A percentile compares a stretch with the other conserved stretches of the same genome.
phyloP scores from a whole-genome alignment of 2,329 filamentous ascomycete species.

The Colletotrichum sp. region DNA sequence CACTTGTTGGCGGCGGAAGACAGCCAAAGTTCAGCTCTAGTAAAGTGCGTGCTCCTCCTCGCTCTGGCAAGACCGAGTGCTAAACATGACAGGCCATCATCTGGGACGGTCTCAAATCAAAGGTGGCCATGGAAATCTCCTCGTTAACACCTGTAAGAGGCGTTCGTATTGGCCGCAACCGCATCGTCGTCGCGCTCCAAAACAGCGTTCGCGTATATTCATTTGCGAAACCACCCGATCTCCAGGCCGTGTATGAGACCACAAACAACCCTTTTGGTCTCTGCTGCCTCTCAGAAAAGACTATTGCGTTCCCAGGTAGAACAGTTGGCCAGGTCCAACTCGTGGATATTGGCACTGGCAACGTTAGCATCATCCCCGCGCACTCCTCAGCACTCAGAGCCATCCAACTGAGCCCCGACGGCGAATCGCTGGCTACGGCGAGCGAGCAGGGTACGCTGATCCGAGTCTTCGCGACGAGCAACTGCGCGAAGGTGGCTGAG shows the following conservation, averaged over 20 bases:
- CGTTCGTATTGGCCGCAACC: constrained; percentile 71
- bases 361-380: constrained; percentile 92
- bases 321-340: constrained; percentile 89
- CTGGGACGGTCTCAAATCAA: constrained; percentile 87
- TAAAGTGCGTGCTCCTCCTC: constrained; percentile 59
- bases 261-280: constrained; percentile 83
- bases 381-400: constrained; percentile 82
- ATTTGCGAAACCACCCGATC: constrained; percentile 74
- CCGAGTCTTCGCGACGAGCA: constrained; percentile 81
- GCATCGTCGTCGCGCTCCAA: constrained; percentile 80
- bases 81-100: constrained; percentile 68
- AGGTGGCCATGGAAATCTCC: constrained; percentile 76
- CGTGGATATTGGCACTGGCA: constrained; percentile 77
- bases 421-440: constrained; percentile 83
- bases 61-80: neutral
- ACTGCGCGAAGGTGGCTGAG: constrained; percentile 81
- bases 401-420: constrained; percentile 80
- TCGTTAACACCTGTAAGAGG: constrained; percentile 82
- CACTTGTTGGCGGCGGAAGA: constrained; percentile 86
- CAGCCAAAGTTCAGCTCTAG: constrained; percentile 86
- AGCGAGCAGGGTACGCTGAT: constrained; percentile 91
- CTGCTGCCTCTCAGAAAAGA: constrained; percentile 74
- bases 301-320: constrained; percentile 85
- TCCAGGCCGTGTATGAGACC: constrained; percentile 81
- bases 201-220: constrained; percentile 84